Percentiles rank a stretch among this genome's conserved stretches.
phyloP scores from a whole-genome alignment of 352 stramenopile species.

The Pythium myriotylum region DNA sequence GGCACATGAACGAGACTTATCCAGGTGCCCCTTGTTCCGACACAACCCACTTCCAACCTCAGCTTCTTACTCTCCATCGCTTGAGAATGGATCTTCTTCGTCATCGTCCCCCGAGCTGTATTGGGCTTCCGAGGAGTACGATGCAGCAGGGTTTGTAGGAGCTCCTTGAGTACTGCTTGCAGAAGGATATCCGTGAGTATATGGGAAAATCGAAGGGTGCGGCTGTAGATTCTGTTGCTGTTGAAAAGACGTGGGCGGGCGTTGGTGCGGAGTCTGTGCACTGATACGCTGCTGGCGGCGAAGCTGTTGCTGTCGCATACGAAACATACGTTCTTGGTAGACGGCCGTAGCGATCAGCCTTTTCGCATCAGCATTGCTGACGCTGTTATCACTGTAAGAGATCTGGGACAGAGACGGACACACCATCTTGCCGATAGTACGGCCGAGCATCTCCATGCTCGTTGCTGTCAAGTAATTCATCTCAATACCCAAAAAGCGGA shows the following conservation, averaged over 20 bases:
- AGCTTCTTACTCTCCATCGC: slow-evolving; percentile 30
- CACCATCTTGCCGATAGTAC: slow-evolving; percentile 81
- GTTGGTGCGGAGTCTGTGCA: slow-evolving; percentile 1
- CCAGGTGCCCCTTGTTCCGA: too few species aligned
- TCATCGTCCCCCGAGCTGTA: slow-evolving; percentile 28
- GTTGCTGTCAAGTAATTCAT: slow-evolving; percentile 83
- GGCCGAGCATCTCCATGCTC: slow-evolving; percentile 87
- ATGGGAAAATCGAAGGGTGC: slow-evolving; percentile 15
- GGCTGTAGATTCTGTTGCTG: slow-evolving; percentile 11
- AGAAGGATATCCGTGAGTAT: slow-evolving; percentile 13
- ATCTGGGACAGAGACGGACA: slow-evolving; percentile 83
- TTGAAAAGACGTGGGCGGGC: neutral
- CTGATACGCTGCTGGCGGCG: slow-evolving; percentile 25
- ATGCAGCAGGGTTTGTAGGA: slow-evolving; percentile 1
- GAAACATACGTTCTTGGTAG: slow-evolving; percentile 77
- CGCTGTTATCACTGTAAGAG: slow-evolving; percentile 86
- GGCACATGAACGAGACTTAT: neutral
- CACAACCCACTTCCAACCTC: too few species aligned
- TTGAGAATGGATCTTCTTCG: slow-evolving; percentile 30
- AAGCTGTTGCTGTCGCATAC: slow-evolving; percentile 55
- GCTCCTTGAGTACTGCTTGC: slow-evolving; percentile 3
- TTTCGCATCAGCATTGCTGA: slow-evolving; percentile 77
- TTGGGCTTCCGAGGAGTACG: slow-evolving; percentile 15
- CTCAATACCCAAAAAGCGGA: slow-evolving; percentile 83
- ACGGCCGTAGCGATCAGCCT: slow-evolving; percentile 72